phyloP scores from a whole-genome alignment of 345 rosid genomes.

The Combretum micranthum region DNA sequence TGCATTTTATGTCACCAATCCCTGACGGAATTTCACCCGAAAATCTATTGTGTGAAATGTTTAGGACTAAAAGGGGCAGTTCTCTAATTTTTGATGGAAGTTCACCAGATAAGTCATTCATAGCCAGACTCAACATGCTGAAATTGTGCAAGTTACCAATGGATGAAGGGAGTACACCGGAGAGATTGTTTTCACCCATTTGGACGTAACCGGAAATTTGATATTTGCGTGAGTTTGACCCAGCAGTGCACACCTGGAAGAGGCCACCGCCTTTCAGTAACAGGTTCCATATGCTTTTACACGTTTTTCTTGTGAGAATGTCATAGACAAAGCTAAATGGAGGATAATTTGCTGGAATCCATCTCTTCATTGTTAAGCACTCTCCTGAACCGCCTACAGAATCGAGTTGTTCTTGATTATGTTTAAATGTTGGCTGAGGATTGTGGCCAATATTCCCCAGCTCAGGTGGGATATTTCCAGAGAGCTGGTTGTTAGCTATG shows the following conservation, averaged over 20 bases:
- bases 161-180: conserved; percentile 54
- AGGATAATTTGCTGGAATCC: conserved; percentile 93
- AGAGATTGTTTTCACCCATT: conserved; percentile 60
- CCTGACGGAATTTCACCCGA: conserved; percentile 65
- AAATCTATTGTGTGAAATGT: conserved; percentile 50
- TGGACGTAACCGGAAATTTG: conserved; percentile 74
- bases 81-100: conserved; percentile 53
- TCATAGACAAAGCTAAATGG: conserved; percentile 72
- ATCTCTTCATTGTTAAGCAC: conserved; percentile 73
- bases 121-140: conserved; percentile 65
- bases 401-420: conserved; percentile 26
- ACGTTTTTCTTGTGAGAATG: conserved; percentile 62
- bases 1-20: conserved; percentile 52
- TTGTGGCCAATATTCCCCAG: conserved; percentile 53
- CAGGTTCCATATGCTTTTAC: conserved; percentile 68
- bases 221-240: conserved; percentile 22
- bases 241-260: conserved; percentile 49
- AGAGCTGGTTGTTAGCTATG: conserved; percentile 66
- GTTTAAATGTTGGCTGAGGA: conserved; percentile 45
- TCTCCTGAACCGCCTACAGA: conserved; percentile 60
- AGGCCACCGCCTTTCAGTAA: conserved; percentile 64
- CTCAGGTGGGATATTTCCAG: conserved; percentile 56
- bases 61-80: conserved; percentile 69
- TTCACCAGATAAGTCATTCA: conserved; percentile 44
- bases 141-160: conserved; percentile 58